phyloP scores from a whole-genome alignment of 139 green algal species.

The Haematococcus lacustris region DNA sequence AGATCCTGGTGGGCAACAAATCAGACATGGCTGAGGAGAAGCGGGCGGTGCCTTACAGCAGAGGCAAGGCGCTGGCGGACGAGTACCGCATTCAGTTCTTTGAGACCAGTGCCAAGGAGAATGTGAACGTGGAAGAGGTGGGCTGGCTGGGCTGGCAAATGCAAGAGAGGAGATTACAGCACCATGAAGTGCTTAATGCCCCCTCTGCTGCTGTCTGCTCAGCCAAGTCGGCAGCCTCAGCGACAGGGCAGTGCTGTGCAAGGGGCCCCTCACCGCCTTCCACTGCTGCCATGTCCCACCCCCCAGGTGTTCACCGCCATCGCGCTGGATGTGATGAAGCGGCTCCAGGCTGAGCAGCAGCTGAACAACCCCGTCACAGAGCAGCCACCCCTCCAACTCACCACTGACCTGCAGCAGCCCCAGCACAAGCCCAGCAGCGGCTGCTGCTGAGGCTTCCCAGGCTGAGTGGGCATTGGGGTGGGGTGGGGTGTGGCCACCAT shows the following conservation, averaged over 20 bases:
- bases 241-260: not conserved
- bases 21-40: slow-evolving; percentile 82
- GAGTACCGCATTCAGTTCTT: slow-evolving; percentile 90
- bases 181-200: not conserved
- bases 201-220: not conserved
- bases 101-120: slow-evolving; percentile 84
- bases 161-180: not conserved
- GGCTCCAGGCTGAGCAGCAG: slow-evolving; percentile 40
- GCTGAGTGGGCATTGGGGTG: no score
- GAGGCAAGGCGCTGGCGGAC: slow-evolving; percentile 80
- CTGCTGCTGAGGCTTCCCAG: slow-evolving; percentile 7
- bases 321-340: slow-evolving; percentile 53
- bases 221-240: not conserved
- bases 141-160: not conserved
- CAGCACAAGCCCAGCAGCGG: slow-evolving; percentile 9
- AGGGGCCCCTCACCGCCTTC: no score
- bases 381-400: slow-evolving; percentile 11
- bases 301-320: slow-evolving; percentile 59
- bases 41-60: slow-evolving; percentile 63
- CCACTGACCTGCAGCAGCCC: slow-evolving; percentile 3
- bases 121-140: slow-evolving; percentile 76
- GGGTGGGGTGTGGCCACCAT: no score
- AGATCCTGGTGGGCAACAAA: slow-evolving; percentile 95
- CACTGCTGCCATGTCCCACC: not conserved
- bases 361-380: slow-evolving; percentile 8